Base-by-base conservation (phyloP, 2,329 filamentous ascomycete species). In the Fusarium chaquense region DNA sequence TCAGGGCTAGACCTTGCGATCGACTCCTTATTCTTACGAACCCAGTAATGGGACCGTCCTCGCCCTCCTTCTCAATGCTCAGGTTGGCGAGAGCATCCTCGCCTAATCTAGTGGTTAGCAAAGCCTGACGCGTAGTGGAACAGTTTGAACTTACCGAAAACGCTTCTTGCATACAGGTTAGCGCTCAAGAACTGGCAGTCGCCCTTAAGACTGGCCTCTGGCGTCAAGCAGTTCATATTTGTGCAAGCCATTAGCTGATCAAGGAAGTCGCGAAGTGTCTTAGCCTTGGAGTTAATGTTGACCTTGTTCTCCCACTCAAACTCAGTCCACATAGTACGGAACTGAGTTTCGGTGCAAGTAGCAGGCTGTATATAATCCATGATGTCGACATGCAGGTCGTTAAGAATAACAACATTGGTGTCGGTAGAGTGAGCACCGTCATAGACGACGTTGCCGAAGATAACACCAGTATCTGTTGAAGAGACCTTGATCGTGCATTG, bases 281-380 rank as follows among this genome's bases (percentile, higher is more conserved):
- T 97, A 72, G 93, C 93, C 86, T 98, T 98, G 70, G 93, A 97
- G 83, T 98, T 98, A 83, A 99, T 98, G 83, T 99, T 99, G 81
- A 99, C 95, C 88, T 99, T 99, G 84, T 99, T 99, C 86, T 99
- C 96, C 96, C 96, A 99, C 80, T 99, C 96, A 73, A 99, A 99
- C 79, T 99, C 96, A 38, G 96, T 99, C 96, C 96, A 99, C 96
- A 99, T 99, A n/a, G 93, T 97, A 64, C 96, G 90, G 90, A 99
- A 99, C 77, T 98, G 94, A 13, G 95, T 98, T 85, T 99, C 96
- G 6, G 93, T 96, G 85, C 96, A 99, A 18, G 94, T 91, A 9
- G 95, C 95, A 2, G 96, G 96, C 79, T 98, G 95, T 76, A 99
- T 99, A 83, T 99, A 99, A 82, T 99, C 96, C 96, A 99, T 99